These are phyloP conservation scores for Actinomucor elegans DNA, from an alignment of 371 early-diverging fungal species.

Conservation along the genomic window DNA sequence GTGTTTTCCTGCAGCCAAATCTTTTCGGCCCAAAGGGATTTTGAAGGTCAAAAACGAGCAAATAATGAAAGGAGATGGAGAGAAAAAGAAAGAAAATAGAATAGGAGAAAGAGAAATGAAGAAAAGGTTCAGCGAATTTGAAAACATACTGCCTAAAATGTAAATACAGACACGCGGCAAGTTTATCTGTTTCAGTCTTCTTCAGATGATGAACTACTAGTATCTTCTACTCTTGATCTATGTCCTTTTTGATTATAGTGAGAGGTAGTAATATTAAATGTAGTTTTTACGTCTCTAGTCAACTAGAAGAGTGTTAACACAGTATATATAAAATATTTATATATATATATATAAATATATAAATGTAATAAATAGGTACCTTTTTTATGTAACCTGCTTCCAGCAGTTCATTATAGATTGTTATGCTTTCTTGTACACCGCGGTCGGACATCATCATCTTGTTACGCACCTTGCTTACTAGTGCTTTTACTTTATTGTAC, in stretches of 20 bases:
- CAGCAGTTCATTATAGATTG: too few relatives aligned
- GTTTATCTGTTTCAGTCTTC: not conserved
- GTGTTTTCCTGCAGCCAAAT: slow-evolving; percentile 12
- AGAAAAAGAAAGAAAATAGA: slow-evolving; percentile 7
- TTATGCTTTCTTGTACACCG: not conserved
- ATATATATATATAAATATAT: too few relatives aligned
- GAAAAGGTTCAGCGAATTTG: not conserved
- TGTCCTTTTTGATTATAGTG: slow-evolving; percentile 9
- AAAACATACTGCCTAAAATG: too few relatives aligned
- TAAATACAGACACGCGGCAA: too few relatives aligned
- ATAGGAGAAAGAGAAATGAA: not conserved
- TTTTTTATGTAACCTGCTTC: slow-evolving; percentile 1
- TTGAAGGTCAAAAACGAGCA: not conserved
- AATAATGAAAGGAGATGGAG: slow-evolving; percentile 1
- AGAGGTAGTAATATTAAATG: too few relatives aligned
- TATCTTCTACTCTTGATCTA: not conserved
- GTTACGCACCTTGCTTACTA: slow-evolving; percentile 8
- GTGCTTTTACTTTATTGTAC: slow-evolving; percentile 7
- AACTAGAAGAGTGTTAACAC: too few relatives aligned
- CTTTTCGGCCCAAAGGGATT: not conserved
- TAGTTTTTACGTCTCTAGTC: not conserved
- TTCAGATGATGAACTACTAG: not conserved
- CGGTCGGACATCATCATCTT: slow-evolving; percentile 4
- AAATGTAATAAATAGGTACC: not conserved
- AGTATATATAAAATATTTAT: too few relatives aligned